Base-by-base conservation (phyloP, 495 filamentous ascomycete species). In the Viridothelium virens region DNA sequence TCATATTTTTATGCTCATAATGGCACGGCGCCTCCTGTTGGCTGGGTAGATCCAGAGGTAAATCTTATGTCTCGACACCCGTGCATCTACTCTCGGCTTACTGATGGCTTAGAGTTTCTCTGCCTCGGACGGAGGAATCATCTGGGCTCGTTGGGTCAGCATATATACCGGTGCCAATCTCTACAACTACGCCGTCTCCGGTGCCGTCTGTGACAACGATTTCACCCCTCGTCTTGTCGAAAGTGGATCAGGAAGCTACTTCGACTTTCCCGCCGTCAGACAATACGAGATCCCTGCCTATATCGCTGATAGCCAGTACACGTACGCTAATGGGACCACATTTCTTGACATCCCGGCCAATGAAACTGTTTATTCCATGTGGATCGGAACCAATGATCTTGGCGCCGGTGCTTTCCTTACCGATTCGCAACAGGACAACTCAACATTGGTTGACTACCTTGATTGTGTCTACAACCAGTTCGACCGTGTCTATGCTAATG, bases 301-400 rank as follows among this genome's bases (percentile, higher is more conserved):
- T 74, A 65, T 83, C n/a, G 83, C 84, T 14, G 89, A 91, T 64
- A 76, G 77, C 38, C 70, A 75, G 12, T 83, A 77, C 65, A 67
- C 68, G 41, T 72, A 76, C 65, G 38, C 71, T 1, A 75, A 77
- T 7, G 72, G 70, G 9, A 80, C 77, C 65, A 78, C 79, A 16
- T 87, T 85, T 74, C 75, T 82, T 37, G 74, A 78, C 62, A 79
- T 83, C 61, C 78, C 76, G 0, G 66, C 79, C 18, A 70, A 80
- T n/a, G 84, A 85, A 66, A 88, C 86, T 2, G 85, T 89, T 4
- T 91, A 89, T 68, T 77, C 85, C 0, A 82, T 91, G 44, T 92
- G 87, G 88, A 90, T 91, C 69, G 89, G 89, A 0, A 90, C 88
- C 63, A 91, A 91, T 70, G 89, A 92, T 71, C 77, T 92, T 11